Conservation (phyloP, 345 rosid species). For the Salix suchowensis region DNA sequence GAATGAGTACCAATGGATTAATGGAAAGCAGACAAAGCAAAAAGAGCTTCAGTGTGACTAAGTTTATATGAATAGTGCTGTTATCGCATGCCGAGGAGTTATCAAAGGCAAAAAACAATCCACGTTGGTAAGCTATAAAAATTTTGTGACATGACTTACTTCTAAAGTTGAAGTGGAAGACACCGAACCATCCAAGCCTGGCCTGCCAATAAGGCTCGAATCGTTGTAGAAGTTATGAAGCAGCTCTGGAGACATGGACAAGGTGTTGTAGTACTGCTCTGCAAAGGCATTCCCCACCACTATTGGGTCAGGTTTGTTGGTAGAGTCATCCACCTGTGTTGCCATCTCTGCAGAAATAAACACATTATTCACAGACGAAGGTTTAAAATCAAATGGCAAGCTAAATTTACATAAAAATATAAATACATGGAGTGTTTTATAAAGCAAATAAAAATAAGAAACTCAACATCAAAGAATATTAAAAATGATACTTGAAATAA, state of each 20-base stretch:
- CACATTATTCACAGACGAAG: neutral
- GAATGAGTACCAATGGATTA: neutral
- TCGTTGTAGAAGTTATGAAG: constrained; percentile 24
- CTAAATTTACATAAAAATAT: neutral
- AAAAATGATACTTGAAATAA: neutral
- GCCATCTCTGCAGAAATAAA: constrained; percentile 10
- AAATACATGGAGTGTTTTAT: neutral
- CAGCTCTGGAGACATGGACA: constrained; percentile 10
- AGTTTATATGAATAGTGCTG: neutral
- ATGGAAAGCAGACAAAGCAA: neutral
- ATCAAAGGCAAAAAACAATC: neutral
- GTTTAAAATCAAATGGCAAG: neutral
- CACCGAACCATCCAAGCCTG: constrained; percentile 14
- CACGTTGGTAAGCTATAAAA: neutral
- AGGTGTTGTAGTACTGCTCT: constrained; percentile 20
- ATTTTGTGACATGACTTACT: constrained; percentile 7
- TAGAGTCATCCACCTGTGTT: constrained; percentile 5
- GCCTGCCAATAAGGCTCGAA: constrained; percentile 17
- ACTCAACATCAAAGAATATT: neutral
- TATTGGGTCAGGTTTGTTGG: neutral
- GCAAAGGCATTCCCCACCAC: constrained; percentile 28
- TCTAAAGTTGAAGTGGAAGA: constrained; percentile 17
- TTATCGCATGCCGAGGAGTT: neutral
- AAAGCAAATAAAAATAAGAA: neutral
- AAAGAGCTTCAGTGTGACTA: neutral